Base-by-base conservation (phyloP, 23 red algal species). In the Gracilaria gracilis region DNA sequence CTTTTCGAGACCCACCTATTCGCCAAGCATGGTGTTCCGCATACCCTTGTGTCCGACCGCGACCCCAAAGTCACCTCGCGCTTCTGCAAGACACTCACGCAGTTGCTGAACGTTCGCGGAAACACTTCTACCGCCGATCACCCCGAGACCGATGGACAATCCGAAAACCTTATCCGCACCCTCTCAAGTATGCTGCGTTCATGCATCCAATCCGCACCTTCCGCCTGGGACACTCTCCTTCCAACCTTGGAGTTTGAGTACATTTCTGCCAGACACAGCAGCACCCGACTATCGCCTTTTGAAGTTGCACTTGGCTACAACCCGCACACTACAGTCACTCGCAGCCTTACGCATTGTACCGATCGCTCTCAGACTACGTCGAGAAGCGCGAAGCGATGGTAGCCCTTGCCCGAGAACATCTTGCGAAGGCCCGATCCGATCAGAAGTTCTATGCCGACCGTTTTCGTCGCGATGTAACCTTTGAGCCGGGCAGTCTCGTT, bases 141-240 rank as follows among this genome's bases (percentile, higher is more conserved):
- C 72, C 29, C 0, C 27, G 36, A 80, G 55, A 89, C 50, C 7
- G 86, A 79, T 80, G 72, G 61, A 1, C 86, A 89, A 50, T 89
- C 71, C 33, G 59, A 89, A 37, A 89, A 89, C 3, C 33, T 80
- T 0, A 89, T 89, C 34, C 42, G 72, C 0, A 67, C 35, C 1
- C 33, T 89, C 0, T 89, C 86, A 14, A 19, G 0, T 15, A 89
- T 89, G 86, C 34, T 89, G 4, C 35, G 71, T 19, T 0, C 67
- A 7, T 27, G 21, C 23, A 66, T 65, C 35, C 58, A 76, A 27
- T 27, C 29, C 9, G 6, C 65, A 11, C 84, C 67, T n/a, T 34
- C 29, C 16, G 11, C 53, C 44, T 79, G 42, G 47, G 3, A 89
- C 32, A 35, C 24, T 7, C 20, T 66, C 5, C 72, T 89, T 19